Percentiles rank a stretch among this genome's conserved stretches.
Conservation (phyloP, 106 monocot genomes). For the Agapanthus africanus region DNA sequence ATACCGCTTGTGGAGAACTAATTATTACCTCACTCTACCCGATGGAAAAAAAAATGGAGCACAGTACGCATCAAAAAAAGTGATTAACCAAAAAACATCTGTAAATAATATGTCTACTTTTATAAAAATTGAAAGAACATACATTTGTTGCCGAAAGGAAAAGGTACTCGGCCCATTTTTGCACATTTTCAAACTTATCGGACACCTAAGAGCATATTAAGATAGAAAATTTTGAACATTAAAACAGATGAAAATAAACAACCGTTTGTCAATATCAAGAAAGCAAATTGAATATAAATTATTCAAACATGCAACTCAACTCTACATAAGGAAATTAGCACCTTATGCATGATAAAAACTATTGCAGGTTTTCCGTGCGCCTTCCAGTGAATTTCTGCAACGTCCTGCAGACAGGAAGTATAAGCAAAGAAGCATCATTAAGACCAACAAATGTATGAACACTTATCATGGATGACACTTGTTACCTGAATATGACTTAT, state of each 20-base stretch:
- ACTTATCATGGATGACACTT: no score
- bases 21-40: no score
- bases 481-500: constrained; percentile 34
- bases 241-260: neutral
- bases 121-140: constrained; percentile 13
- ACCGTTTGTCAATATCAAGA: neutral
- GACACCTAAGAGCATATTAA: constrained; percentile 32
- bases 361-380: constrained; percentile 54
- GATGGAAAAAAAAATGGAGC: neutral
- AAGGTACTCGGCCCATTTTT: constrained; percentile 65
- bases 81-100: neutral
- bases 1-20: no score
- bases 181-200: constrained; percentile 40
- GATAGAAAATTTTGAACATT: neutral
- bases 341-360: constrained; percentile 42
- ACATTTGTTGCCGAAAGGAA: constrained; percentile 51
- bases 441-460: neutral
- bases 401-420: constrained; percentile 25
- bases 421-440: no score
- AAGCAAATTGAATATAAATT: no score
- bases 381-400: constrained; percentile 45
- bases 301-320: neutral
- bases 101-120: neutral
- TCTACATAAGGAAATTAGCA: constrained; percentile 5
- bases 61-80: neutral